Evolutionary conservation across 352 stramenopile genomes (phyloP).

Genomic region (Phytopythium vexans): DNA sequence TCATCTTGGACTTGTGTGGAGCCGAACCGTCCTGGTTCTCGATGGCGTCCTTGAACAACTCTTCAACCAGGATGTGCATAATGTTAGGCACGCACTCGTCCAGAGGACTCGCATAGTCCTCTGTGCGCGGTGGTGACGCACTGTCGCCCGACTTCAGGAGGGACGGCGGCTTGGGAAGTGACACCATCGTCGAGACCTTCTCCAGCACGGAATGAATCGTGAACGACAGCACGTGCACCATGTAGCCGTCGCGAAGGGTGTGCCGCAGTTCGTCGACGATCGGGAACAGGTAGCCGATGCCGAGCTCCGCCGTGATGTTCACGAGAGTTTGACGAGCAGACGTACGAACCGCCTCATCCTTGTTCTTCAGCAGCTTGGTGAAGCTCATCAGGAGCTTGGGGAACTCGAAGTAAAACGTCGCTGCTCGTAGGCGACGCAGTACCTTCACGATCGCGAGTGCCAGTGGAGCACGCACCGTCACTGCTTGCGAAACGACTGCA

Average conservation of each 20-base stretch:
- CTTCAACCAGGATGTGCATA: conserved; percentile 76
- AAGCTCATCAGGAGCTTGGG: conserved; percentile 93
- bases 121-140: conserved; percentile 9
- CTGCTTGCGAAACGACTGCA: conserved; percentile 32
- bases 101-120: conserved; percentile 54
- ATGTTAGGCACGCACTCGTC: conserved; percentile 79
- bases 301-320: conserved; percentile 92
- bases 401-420: conserved; percentile 92
- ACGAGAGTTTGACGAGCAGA: conserved; percentile 92
- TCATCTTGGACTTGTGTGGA: conserved; percentile 84
- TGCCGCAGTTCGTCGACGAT: conserved; percentile 84
- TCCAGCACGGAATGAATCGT: conserved; percentile 84
- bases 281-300: conserved; percentile 76
- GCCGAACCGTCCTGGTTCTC: conserved; percentile 55
- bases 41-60: conserved; percentile 74
- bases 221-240: conserved; percentile 85
- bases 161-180: conserved; percentile 29
- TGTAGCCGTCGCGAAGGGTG: conserved; percentile 80
- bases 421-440: conserved; percentile 88
- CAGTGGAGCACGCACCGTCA: conserved; percentile 89
- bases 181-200: conserved; percentile 63
- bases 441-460: conserved; percentile 97
- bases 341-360: conserved; percentile 91
- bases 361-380: conserved; percentile 85
- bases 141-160: conserved; percentile 16